Percentiles rank a stretch among this genome's conserved stretches.
phyloP scores from a whole-genome alignment of 352 stramenopile species.

The Bremia lactucae region DNA sequence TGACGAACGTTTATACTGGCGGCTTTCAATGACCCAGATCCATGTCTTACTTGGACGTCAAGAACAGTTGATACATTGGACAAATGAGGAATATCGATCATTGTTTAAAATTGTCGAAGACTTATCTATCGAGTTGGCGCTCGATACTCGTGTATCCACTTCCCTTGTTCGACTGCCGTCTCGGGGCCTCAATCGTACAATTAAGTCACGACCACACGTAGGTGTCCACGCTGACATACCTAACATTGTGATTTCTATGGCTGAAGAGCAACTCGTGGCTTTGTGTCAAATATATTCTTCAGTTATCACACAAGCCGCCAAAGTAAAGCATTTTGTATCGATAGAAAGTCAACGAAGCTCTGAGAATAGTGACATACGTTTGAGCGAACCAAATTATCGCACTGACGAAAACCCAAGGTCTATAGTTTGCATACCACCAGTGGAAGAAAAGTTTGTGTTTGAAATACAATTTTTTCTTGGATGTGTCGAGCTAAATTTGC shows the following conservation, averaged over 20 bases:
- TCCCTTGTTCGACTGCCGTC: constrained; percentile 15
- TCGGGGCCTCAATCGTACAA: neutral
- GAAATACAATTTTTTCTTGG: constrained; percentile 40
- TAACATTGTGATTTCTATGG: constrained; percentile 30
- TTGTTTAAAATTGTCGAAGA: constrained; percentile 50
- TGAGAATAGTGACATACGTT: constrained; percentile 11
- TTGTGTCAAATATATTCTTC: constrained; percentile 50
- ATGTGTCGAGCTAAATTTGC: constrained; percentile 42
- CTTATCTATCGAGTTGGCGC: constrained; percentile 42
- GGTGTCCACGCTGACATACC: constrained; percentile 30
- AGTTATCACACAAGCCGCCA: constrained; percentile 22
- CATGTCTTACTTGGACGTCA: constrained; percentile 43
- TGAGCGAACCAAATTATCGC: constrained; percentile 3
- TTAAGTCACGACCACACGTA: constrained; percentile 18
- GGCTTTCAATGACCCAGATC: constrained; percentile 46
- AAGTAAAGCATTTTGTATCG: constrained; percentile 10
- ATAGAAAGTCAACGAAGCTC: constrained; percentile 11
- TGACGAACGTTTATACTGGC: constrained; percentile 37
- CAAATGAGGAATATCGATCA: constrained; percentile 20
- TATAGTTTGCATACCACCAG: neutral
- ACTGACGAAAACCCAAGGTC: constrained; percentile 1
- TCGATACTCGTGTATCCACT: constrained; percentile 31
- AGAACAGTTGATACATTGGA: constrained; percentile 27
- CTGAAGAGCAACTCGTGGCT: constrained; percentile 39
- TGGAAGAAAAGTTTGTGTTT: constrained; percentile 33